Base-by-base conservation (phyloP, 2,329 filamentous ascomycete species). In the Hypomyces perniciosus region DNA sequence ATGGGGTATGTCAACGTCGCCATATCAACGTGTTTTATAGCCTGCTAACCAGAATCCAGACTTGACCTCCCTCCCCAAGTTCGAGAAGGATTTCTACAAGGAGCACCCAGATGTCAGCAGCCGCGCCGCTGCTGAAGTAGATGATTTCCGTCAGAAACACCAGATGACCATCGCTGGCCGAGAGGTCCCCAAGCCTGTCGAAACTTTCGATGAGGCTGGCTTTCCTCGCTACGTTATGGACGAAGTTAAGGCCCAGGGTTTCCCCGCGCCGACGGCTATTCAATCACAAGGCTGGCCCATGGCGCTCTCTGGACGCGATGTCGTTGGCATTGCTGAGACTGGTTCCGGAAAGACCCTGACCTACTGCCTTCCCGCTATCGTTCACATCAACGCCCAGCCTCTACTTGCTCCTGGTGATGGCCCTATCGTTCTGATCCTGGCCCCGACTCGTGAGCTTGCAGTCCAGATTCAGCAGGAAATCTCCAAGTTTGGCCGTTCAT, bases 71-170 rank as follows among this genome's bases (percentile, higher is more conserved):
- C 67, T 99, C 42, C 92, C 93, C 62, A 97, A 97, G 73, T 99
- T 99, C 74, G 93, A 99, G 70, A 99, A 99, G 75, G 91, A 88
- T 7, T 99, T 99, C 76, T 99, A 99, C 82, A 96, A 97, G 77
- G 93, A 97, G 74, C 85, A 93, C 67, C 79, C 85, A 31, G 82
- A 83, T 54, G 92, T 99, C 54, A 72, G 83, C 55, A 77, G 72
- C 62, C 88, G 93, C 65, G 84, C 89, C 9, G 69, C 81, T 39
- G 81, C 81, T 51, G 92, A 97, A 56, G 87, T 99, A 52, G 86
- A 91, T 29, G 87, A 84, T 50, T 99, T 96, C 79, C 88, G 93
- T 67, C 83, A 82, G 65, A 83, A 89, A 65, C 84, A 93, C 64
- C 79, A 89, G 65, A 96, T 99, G 71, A 81, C 90, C 42, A 79